Percentiles rank a stretch among this genome's conserved stretches.
Evolutionary conservation across 75 land plant species (phyloP).

Genomic region (Adiantum capillusveneris): DNA sequence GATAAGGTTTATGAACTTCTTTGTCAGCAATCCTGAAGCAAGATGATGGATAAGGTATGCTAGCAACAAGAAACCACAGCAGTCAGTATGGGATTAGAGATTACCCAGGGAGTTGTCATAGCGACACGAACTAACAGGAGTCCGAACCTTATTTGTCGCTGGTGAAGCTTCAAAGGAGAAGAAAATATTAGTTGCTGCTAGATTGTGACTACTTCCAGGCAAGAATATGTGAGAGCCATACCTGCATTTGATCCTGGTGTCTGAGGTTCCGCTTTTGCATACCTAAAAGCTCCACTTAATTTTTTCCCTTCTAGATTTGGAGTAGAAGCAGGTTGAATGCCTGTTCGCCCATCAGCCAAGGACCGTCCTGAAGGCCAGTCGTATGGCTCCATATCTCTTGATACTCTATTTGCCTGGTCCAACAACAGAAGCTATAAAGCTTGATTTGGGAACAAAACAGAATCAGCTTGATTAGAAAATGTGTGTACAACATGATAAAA

Average conservation of each 20-base stretch:
- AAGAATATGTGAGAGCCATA: constrained; percentile 6
- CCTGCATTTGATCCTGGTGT: constrained; percentile 47
- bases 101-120: constrained; percentile 93
- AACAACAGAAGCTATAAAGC: too few species aligned
- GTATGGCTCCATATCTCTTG: background rate
- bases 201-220: too few species aligned
- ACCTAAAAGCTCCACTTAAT: constrained; percentile 8
- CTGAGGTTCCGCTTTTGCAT: constrained; percentile 35
- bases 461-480: too few species aligned
- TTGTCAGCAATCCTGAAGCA: constrained; percentile 71
- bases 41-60: background rate
- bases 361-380: background rate
- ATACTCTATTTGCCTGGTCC: too few species aligned
- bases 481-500: too few species aligned
- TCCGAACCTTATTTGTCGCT: constrained; percentile 35
- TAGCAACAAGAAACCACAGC: background rate
- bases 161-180: constrained; percentile 51
- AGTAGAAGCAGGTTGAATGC: background rate
- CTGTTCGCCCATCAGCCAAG: background rate
- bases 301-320: background rate
- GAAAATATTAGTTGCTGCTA: background rate
- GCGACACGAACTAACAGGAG: constrained; percentile 81
- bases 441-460: too few species aligned
- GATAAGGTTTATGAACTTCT: constrained; percentile 85
- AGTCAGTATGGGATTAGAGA: background rate